Base-by-base conservation (phyloP, 2,329 filamentous ascomycete species). In the Helotiales sp. region DNA sequence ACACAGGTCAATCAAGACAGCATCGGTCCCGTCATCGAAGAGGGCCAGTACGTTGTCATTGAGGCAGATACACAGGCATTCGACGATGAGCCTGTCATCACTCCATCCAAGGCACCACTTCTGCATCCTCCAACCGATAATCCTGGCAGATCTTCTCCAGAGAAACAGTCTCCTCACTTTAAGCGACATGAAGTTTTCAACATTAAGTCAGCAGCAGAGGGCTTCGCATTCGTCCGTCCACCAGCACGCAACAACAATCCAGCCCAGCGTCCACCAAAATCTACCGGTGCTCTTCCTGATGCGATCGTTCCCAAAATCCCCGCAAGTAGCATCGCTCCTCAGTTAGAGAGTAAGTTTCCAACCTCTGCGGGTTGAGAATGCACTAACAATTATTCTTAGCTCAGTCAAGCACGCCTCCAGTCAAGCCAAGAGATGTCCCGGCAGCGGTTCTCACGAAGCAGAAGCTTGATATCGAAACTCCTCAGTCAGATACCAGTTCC, bases 1-100 rank as follows among this genome's bases (percentile, higher is more conserved):
- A 63, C 59, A 12, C 65, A 67, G 55, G 60, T 52, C 6, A 17
- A 50, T 17, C 60, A 53, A 49, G 58, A 61, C 33, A 58, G 29
- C 48, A 25, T 52, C 13, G 3, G n/a, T 2, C 38, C 56, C 19
- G n/a, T 13, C n/a, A 50, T 54, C 15, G 5, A 13, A 40, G 58
- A 54, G 3, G 57, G 55, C 33, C 55, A 61, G 25, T 52, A 34
- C 34, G 24, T 13, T 6, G 17, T 10, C 29, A 9, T 50, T n/a
- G 55, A 58, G 46, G 12, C 42, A n/a, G 60, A 61, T 25, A 57
- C 57, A 5, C 62, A 59, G 30, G 31, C 33, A 5, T 15, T 29
- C 19, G n/a, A n/a, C n/a, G 31, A 38, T 8, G 57, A 63, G 22
- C 8, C 46, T 25, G 38, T 54, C 27, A 17, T 30, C 12, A 22